Conservation (phyloP, 2,329 filamentous ascomycete species). For the Penicillium polonicum region DNA sequence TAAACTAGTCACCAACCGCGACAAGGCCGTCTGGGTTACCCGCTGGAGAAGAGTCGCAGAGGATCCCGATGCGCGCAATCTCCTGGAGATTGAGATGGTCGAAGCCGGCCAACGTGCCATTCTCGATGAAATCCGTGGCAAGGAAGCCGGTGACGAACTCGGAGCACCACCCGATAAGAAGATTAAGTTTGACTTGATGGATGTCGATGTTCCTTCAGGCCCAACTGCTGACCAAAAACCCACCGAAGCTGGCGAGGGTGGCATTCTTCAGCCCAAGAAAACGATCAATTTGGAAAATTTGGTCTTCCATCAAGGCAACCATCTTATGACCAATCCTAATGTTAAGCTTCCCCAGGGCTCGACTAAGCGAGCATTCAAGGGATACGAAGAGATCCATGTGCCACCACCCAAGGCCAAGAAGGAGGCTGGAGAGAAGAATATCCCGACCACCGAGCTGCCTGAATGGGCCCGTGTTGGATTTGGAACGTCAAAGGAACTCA, state of each 20-base stretch:
- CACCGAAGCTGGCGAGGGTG: constrained; percentile 67
- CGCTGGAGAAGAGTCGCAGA: constrained; percentile 79
- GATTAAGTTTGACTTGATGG: constrained; percentile 81
- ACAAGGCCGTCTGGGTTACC: constrained; percentile 95
- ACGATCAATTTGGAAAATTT: constrained; percentile 93
- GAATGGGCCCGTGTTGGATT: constrained; percentile 90
- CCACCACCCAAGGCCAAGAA: constrained; percentile 85
- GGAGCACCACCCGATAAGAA: constrained; percentile 68
- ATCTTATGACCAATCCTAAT: constrained; percentile 98
- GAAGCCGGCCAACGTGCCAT: constrained; percentile 84
- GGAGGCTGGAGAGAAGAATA: constrained; percentile 74
- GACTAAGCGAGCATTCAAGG: constrained; percentile 93
- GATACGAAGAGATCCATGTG: constrained; percentile 97
- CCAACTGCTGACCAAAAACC: constrained; percentile 55
- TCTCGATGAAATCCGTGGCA: constrained; percentile 80
- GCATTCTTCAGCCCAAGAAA: constrained; percentile 81
- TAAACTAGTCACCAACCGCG: constrained; percentile 84
- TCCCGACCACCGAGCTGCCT: constrained; percentile 83
- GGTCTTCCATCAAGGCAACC: constrained; percentile 95
- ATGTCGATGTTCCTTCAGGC: constrained; percentile 72
- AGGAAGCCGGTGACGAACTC: constrained; percentile 56
- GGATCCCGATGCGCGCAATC: constrained; percentile 67
- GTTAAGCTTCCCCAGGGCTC: constrained; percentile 92
- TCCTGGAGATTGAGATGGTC: constrained; percentile 86
- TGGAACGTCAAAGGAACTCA: constrained; percentile 79